Percentiles rank a stretch among this genome's conserved stretches.
Conservation (phyloP, 2,329 filamentous ascomycete genomes). For the Madurella fahalii region DNA sequence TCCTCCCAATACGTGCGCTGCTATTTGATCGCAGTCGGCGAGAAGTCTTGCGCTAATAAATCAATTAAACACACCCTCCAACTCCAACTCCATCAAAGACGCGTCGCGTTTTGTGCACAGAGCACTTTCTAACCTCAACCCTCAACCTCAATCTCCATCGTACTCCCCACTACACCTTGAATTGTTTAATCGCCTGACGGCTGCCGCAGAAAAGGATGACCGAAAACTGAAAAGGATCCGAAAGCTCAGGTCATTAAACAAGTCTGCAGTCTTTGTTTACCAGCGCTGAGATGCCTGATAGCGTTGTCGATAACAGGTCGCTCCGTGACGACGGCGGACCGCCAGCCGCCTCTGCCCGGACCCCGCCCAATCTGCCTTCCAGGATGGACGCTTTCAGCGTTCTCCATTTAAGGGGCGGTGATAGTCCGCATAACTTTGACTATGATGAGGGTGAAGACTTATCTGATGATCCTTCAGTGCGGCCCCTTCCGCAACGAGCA, state of each 20-base stretch:
- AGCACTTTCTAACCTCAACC: neutral
- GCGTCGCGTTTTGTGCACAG: neutral
- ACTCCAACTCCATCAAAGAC: neutral
- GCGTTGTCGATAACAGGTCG: no score
- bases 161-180: neutral
- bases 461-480: conserved; percentile 17
- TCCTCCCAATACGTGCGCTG: no score
- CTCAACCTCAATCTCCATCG: neutral
- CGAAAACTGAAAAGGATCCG: neutral
- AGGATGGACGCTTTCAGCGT: conserved; percentile 15
- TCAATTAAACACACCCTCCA: neutral
- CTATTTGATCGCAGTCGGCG: no score
- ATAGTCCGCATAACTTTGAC: conserved; percentile 10
- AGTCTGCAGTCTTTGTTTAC: neutral
- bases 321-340: neutral
- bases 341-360: neutral
- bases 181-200: neutral
- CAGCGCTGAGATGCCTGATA: neutral
- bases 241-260: neutral
- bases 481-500: conserved; percentile 8
- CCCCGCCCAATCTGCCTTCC: neutral
- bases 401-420: conserved; percentile 22
- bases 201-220: neutral
- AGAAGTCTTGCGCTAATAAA: neutral
- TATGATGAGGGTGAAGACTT: conserved; percentile 10